Base-by-base conservation (phyloP, 179 eudicot genomes). In the Beta lomatogona region DNA sequence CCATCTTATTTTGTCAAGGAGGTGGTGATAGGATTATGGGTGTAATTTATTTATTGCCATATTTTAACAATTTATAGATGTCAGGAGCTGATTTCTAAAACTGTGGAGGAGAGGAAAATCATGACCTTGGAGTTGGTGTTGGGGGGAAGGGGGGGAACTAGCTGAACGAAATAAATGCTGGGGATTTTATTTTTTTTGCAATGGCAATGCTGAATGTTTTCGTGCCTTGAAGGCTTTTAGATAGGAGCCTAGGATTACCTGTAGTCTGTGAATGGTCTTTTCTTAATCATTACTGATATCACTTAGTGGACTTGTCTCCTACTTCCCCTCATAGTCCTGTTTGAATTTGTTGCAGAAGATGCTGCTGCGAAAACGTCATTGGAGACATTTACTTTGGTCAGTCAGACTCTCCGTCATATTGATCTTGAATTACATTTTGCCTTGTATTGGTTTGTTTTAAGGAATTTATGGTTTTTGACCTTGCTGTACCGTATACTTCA, bases 281-380 rank as follows among this genome's bases (percentile, higher is more conserved):
- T 22, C 66, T 45, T 44, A 44, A 66, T 25, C 28, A 16, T 46
- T 72, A 22, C 44, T 72, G 76, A 72, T 12, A 70, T 61, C 64
- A 59, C 28, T 7, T 63, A 66, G 46, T 41, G 25, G 45, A 69
- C 55, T 71, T 58, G 44, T 69, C 54, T 68, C 19, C 61, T 54
- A 9, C 53, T 48, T 48, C 53, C 9, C 10, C 53, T 79, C 64
- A 64, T 31, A 55, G 78, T 79, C 21, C 44, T 71, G 31, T 53
- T 67, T 65, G 21, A 83, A 28, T 80, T 36, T 67, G 79, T 52
- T 87, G 90, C 90, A 91, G 97, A 86, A 76, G 83, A 54, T 65
- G 88, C 59, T 76, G 75, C 86, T 9, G 88, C 80, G 59, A 85
- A 81, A 60, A 79, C 86, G 80, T 85, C 87, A 31, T 85, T 78